Percentiles rank a stretch among this genome's conserved stretches.
phyloP scores from a whole-genome alignment of 768 basidiomycete species.

The Panaeolus papilionaceus region DNA sequence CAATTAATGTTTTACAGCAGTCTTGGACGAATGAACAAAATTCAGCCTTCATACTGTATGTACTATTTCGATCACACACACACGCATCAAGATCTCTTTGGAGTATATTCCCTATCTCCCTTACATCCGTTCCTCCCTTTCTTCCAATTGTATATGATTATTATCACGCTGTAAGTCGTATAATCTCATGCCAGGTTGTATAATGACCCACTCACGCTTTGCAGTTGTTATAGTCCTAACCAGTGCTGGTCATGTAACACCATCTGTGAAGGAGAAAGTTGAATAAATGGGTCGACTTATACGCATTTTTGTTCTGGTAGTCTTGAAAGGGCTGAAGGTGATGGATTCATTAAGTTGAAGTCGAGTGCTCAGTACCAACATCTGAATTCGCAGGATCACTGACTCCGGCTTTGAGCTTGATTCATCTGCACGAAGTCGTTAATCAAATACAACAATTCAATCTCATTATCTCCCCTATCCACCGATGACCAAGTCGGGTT shows the following conservation, averaged over 20 bases:
- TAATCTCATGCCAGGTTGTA: background rate
- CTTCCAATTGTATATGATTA: background rate
- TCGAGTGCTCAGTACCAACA: background rate
- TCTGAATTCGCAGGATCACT: background rate
- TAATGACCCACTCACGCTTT: background rate
- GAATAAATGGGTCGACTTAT: too few relatives aligned
- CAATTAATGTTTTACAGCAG: constrained; percentile 35
- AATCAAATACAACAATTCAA: too few relatives aligned
- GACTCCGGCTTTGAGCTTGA: background rate
- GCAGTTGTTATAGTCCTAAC: too few relatives aligned
- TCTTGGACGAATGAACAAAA: background rate
- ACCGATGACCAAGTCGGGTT: too few relatives aligned
- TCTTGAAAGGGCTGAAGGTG: background rate
- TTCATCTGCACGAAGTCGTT: background rate
- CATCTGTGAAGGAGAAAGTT: too few relatives aligned
- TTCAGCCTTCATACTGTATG: background rate
- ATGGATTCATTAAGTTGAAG: background rate
- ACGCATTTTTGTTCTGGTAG: too few relatives aligned
- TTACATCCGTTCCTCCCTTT: too few relatives aligned
- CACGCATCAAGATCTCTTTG: too few relatives aligned
- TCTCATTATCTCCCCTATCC: too few relatives aligned
- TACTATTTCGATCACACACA: background rate
- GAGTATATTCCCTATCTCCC: too few relatives aligned
- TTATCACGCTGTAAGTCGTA: background rate
- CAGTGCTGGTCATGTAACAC: too few relatives aligned